These are phyloP conservation scores for Candida sp. DNA, from an alignment of 1,139 yeast genomes.

Conservation along the genomic window DNA sequence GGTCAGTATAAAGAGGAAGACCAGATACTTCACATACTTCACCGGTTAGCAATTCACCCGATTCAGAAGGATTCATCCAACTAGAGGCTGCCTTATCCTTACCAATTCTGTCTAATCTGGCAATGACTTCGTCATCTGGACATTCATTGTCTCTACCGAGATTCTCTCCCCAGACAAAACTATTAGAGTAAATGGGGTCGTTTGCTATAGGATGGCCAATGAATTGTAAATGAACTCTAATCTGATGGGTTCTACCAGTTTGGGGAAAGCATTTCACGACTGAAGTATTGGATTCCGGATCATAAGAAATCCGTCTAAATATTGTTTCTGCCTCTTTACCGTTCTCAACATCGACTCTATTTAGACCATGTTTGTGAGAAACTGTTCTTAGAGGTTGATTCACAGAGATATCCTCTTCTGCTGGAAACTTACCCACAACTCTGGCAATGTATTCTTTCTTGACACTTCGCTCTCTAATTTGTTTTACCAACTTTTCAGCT, in stretches of 20 bases:
- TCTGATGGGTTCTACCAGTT: constrained; percentile 95
- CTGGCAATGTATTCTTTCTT: constrained; percentile 82
- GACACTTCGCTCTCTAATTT: constrained; percentile 73
- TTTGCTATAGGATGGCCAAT: constrained; percentile 91
- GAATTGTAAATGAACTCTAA: constrained; percentile 85
- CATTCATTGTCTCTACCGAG: constrained; percentile 55
- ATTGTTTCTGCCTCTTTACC: constrained; percentile 66
- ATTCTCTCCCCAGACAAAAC: constrained; percentile 65
- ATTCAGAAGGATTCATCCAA: constrained; percentile 56
- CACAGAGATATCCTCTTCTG: constrained; percentile 42
- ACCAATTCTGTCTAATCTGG: constrained; percentile 60
- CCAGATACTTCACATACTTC: constrained; percentile 65
- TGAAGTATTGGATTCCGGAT: constrained; percentile 54
- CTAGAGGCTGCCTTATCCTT: constrained; percentile 64
- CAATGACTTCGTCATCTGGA: constrained; percentile 42
- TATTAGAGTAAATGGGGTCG: constrained; percentile 80
- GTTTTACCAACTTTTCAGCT: constrained; percentile 74
- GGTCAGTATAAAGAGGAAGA: constrained; percentile 79
- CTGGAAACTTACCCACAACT: constrained; percentile 83
- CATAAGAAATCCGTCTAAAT: constrained; percentile 58
- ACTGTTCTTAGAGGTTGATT: constrained; percentile 70
- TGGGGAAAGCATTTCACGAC: constrained; percentile 80
- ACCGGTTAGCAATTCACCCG: constrained; percentile 62
- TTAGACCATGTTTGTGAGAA: constrained; percentile 78
- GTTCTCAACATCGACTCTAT: constrained; percentile 55